phyloP scores from a whole-genome alignment of 306 rosid genomes.

The Aeschynomene evenia region DNA sequence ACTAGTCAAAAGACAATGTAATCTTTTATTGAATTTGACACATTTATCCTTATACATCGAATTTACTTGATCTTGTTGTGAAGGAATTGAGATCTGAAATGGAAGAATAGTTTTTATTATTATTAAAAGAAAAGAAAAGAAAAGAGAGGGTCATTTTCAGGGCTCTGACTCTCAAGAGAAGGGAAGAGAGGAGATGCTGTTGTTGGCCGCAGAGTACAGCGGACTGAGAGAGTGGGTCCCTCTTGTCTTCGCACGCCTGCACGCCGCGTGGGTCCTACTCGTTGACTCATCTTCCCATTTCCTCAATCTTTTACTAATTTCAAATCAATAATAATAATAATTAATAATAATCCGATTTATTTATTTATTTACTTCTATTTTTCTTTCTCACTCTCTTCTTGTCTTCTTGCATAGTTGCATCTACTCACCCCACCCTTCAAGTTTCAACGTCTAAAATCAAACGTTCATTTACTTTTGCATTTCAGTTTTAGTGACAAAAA shows the following conservation, averaged over 20 bases:
- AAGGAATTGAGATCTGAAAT: background rate
- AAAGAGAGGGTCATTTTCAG: slow-evolving; percentile 48
- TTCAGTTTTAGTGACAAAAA: background rate
- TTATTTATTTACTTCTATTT: no score
- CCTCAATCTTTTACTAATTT: slow-evolving; percentile 21
- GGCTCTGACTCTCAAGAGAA: slow-evolving; percentile 85
- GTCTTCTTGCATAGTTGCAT: background rate
- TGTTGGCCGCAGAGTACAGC: background rate
- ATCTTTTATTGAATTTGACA: no score
- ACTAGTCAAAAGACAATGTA: no score
- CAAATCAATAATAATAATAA: no score
- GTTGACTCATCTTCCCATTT: slow-evolving; percentile 39
- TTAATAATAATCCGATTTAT: background rate
- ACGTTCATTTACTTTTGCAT: background rate
- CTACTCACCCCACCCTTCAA: background rate
- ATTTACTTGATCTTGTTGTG: no score
- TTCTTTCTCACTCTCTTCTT: background rate
- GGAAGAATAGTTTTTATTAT: background rate
- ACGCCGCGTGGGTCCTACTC: slow-evolving; percentile 69
- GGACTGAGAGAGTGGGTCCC: slow-evolving; percentile 39
- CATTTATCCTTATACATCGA: no score
- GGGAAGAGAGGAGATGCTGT: slow-evolving; percentile 35
- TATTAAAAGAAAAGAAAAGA: background rate
- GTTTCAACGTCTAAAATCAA: background rate
- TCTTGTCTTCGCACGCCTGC: slow-evolving; percentile 78